Conservation (phyloP, 2,329 filamentous ascomycete genomes). For the Ophiostoma piceae region DNA sequence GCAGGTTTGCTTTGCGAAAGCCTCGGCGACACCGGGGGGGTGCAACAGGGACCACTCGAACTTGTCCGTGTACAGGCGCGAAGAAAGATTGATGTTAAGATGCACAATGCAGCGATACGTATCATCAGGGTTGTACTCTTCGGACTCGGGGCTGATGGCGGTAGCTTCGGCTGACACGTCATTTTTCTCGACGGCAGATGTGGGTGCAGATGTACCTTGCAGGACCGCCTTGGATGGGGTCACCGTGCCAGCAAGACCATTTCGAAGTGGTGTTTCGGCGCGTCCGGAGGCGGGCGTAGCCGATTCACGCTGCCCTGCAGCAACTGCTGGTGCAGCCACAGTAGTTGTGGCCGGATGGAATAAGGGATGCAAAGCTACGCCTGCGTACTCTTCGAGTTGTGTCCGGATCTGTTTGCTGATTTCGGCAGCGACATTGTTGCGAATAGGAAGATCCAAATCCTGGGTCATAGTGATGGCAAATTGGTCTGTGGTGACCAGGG, state of each 20-base stretch:
- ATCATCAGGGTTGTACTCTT: constrained; percentile 83
- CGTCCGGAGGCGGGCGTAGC: constrained; percentile 6
- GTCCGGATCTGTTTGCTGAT: constrained; percentile 93
- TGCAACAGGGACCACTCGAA: constrained; percentile 97
- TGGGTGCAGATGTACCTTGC: neutral
- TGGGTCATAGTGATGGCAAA: constrained; percentile 89
- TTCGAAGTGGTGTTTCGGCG: constrained; percentile 45
- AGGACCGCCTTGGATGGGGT: neutral
- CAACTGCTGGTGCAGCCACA: neutral
- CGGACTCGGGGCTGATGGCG: constrained; percentile 58
- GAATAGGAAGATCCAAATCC: constrained; percentile 83
- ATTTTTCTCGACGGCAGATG: constrained; percentile 5
- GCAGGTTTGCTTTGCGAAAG: constrained; percentile 88
- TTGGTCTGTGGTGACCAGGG: constrained; percentile 86
- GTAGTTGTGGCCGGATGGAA: constrained; percentile 57
- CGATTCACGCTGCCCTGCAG: neutral
- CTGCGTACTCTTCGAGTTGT: constrained; percentile 92
- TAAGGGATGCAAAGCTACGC: constrained; percentile 85
- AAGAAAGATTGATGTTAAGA: constrained; percentile 85
- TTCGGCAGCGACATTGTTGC: constrained; percentile 62
- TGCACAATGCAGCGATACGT: constrained; percentile 90
- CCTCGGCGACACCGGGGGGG: constrained; percentile 83
- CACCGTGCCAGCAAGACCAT: constrained; percentile 17
- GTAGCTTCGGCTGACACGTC: constrained; percentile 67
- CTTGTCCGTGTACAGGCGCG: constrained; percentile 89